Base-by-base conservation (phyloP, 306 rosid species). In the Carpinus viminea region DNA sequence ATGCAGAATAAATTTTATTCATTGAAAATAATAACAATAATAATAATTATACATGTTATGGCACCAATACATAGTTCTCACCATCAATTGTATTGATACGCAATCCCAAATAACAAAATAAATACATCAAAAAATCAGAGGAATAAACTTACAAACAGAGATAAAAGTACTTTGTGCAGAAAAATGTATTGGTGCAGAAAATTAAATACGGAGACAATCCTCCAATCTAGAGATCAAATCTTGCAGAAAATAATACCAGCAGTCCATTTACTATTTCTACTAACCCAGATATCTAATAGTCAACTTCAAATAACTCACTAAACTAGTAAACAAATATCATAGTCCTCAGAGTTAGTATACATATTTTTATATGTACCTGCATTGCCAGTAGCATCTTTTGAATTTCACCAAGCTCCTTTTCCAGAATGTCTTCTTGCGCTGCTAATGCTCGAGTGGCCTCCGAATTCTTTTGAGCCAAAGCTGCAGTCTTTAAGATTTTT, bases 401-500 rank as follows among this genome's bases (percentile, higher is more conserved):
- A 76, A 86, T 91, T 87, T 92, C 98, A 77, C 89, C 90, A 41
- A 95, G 89, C 87, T 95, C 98, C 86, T 91, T 92, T 90, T 91
- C 98, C 80, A 95, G 85, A 78, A 86, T 76, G 83, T 92, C 93
- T 76, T 91, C 91, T 78, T 89, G 98, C 46, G 73, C 70, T 13
- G 92, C 98, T 81, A 93, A 89, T 71, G 89, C 90, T 89, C 86
- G 89, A 57, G 97, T 89, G 28, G 93, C 98, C 91, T 90, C 89
- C 28, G 91, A 92, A 78, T 90, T 95, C 85, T 89, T 95, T 82
- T 89, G 89, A 6, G 96, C 93, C 78, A 95, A 81, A 82, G 88
- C 84, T 84, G 92, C 97, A 75, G 99, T 84, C 99, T 93, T 82
- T 83, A 77, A 89, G 82, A 70, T 71, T 82, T 57, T 83, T 57